Percentiles rank a stretch among this genome's conserved stretches.
These are phyloP conservation scores for Colletotrichum salicis DNA, from an alignment of 2,329 filamentous ascomycete species.

Conservation along the genomic window DNA sequence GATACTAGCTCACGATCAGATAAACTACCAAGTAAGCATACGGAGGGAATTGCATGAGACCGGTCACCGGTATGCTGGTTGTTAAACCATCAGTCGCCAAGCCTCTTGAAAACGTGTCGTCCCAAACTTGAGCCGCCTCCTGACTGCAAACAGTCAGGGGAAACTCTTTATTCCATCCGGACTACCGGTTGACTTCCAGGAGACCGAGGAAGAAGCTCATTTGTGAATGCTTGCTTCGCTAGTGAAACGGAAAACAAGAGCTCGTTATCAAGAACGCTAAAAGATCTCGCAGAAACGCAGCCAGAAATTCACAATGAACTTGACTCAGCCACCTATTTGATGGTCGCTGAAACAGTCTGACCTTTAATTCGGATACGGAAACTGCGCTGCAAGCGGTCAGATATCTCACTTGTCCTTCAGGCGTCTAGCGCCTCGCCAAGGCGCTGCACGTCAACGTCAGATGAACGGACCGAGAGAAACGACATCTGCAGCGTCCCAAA, in stretches of 20 bases:
- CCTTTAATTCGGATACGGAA: background rate
- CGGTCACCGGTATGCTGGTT: background rate
- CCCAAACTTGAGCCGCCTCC: background rate
- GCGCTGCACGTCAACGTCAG: slow-evolving; percentile 2
- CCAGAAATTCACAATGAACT: background rate
- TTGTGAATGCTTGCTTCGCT: background rate
- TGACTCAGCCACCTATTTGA: slow-evolving; percentile 26
- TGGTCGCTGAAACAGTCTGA: slow-evolving; percentile 9
- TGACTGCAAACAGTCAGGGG: background rate
- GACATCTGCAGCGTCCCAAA: background rate
- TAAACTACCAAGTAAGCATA: background rate
- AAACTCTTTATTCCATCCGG: slow-evolving; percentile 12
- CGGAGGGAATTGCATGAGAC: background rate
- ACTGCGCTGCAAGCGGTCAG: slow-evolving; percentile 1
- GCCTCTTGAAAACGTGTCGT: background rate
- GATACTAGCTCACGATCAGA: background rate
- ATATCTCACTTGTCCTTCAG: background rate
- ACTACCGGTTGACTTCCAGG: slow-evolving; percentile 9
- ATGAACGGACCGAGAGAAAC: background rate
- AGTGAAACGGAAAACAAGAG: background rate
- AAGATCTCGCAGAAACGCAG: background rate
- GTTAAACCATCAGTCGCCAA: background rate
- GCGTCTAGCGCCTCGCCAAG: background rate
- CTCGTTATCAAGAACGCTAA: background rate
- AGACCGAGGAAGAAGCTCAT: background rate